phyloP scores from a whole-genome alignment of 2,329 filamentous ascomycete genomes.

The Ambrosiella xylebori region DNA sequence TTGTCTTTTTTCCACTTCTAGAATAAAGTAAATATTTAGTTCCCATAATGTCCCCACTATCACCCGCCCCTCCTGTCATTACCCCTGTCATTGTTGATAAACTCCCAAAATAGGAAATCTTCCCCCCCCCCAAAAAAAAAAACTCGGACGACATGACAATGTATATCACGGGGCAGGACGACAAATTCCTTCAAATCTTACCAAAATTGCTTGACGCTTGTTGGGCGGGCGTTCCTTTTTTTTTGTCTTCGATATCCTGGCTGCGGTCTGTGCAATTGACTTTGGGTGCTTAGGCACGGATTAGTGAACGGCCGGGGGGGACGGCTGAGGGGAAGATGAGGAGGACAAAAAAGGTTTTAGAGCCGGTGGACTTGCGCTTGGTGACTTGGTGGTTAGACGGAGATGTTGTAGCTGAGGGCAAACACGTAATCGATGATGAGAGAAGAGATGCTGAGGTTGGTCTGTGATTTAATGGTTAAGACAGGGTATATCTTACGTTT shows the following conservation, averaged over 20 bases:
- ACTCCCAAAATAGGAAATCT: not conserved
- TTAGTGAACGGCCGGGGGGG: not conserved
- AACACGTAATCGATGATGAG: not conserved
- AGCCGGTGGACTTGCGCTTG: too few species aligned
- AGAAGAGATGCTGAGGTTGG: not conserved
- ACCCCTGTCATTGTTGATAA: not conserved
- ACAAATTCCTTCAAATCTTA: slow-evolving; percentile 1
- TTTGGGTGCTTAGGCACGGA: not conserved
- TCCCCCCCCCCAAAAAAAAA: not conserved
- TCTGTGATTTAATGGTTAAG: not conserved
- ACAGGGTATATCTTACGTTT: not conserved
- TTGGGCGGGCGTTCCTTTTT: not conserved
- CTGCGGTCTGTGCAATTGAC: not conserved
- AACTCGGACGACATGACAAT: not conserved
- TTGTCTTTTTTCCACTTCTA: slow-evolving; percentile 1
- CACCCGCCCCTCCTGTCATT: not conserved
- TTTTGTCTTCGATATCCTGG: not conserved
- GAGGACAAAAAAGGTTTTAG: too few species aligned
- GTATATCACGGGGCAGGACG: not conserved
- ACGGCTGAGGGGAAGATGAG: not conserved
- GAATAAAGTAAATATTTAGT: slow-evolving; percentile 3
- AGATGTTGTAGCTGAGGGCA: not conserved
- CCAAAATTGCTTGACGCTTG: not conserved
- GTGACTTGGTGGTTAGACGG: not conserved
- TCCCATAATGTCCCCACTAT: slow-evolving; percentile 1